phyloP scores from a whole-genome alignment of 176 grass and related monocot genomes.

The Oryza nivara region DNA sequence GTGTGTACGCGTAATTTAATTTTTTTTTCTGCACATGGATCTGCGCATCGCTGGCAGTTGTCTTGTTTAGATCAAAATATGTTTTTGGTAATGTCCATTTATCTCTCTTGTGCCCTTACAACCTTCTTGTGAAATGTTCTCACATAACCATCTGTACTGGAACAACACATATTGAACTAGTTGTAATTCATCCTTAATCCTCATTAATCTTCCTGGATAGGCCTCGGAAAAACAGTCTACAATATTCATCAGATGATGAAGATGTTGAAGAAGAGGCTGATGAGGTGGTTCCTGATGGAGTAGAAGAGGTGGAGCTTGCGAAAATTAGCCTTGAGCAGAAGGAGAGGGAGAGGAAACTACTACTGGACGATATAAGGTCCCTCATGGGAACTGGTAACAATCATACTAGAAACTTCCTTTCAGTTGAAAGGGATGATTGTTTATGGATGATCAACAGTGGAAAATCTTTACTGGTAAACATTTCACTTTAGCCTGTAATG shows the following conservation, averaged over 20 bases:
- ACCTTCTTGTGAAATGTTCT: conserved; percentile 18
- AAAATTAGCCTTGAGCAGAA: conserved; percentile 84
- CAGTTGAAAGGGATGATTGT: conserved; percentile 61
- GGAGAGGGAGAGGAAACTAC: conserved; percentile 89
- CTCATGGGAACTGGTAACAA: conserved; percentile 58
- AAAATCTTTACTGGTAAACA: conserved; percentile 67
- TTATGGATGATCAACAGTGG: conserved; percentile 88
- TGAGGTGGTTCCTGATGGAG: conserved; percentile 98
- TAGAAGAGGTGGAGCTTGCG: conserved; percentile 98
- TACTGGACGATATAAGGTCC: conserved; percentile 93
- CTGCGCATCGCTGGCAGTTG: not conserved
- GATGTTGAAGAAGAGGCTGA: conserved; percentile 98
- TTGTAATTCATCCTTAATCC: conserved; percentile 31
- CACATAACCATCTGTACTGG: not conserved
- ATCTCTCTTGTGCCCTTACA: not conserved
- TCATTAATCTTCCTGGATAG: conserved; percentile 46
- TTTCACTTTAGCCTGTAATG: conserved; percentile 33
- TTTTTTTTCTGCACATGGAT: conserved; percentile 4
- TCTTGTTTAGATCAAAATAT: not conserved
- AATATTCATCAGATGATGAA: conserved; percentile 95
- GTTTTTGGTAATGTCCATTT: conserved; percentile 27
- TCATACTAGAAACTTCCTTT: conserved; percentile 53
- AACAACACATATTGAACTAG: not conserved
- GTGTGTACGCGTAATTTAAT: not conserved
- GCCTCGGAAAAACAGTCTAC: conserved; percentile 92